These are phyloP conservation scores for Metschnikowia cubensis DNA, from an alignment of 805 yeast genomes.

Conservation along the genomic window DNA sequence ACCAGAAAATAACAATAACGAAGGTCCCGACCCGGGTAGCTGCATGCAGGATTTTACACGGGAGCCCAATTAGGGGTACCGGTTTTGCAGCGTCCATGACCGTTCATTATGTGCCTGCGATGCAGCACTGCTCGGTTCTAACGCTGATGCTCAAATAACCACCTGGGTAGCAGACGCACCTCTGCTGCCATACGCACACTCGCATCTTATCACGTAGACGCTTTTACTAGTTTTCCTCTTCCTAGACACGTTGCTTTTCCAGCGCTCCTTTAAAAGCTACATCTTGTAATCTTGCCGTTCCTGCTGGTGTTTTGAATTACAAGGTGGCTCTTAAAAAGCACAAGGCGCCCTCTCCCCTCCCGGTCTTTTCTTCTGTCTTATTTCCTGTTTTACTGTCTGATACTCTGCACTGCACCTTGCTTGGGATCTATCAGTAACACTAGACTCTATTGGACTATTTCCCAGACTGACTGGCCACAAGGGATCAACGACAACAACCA, in stretches of 20 bases:
- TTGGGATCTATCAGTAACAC: too few species aligned
- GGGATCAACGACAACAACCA: neutral
- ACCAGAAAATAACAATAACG: neutral
- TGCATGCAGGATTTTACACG: neutral
- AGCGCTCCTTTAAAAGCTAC: neutral
- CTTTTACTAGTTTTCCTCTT: neutral
- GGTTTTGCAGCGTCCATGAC: neutral
- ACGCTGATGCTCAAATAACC: neutral
- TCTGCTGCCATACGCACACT: neutral
- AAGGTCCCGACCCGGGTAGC: neutral
- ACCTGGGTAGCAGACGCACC: slow-evolving; percentile 4
- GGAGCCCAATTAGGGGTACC: neutral
- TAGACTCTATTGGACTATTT: too few species aligned
- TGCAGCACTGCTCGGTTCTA: slow-evolving; percentile 1
- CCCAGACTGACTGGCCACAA: too few species aligned
- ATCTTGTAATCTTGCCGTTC: too few species aligned
- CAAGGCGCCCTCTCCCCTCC: too few species aligned
- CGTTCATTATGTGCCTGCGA: neutral
- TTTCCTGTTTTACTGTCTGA: too few species aligned
- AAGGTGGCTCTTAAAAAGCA: too few species aligned
- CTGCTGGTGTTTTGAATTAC: neutral
- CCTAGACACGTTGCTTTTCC: neutral
- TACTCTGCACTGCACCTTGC: too few species aligned
- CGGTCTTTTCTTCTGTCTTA: too few species aligned
- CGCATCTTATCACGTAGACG: slow-evolving; percentile 3